phyloP scores from a whole-genome alignment of 2,329 filamentous ascomycete species.

The Escovopsis sp. region DNA sequence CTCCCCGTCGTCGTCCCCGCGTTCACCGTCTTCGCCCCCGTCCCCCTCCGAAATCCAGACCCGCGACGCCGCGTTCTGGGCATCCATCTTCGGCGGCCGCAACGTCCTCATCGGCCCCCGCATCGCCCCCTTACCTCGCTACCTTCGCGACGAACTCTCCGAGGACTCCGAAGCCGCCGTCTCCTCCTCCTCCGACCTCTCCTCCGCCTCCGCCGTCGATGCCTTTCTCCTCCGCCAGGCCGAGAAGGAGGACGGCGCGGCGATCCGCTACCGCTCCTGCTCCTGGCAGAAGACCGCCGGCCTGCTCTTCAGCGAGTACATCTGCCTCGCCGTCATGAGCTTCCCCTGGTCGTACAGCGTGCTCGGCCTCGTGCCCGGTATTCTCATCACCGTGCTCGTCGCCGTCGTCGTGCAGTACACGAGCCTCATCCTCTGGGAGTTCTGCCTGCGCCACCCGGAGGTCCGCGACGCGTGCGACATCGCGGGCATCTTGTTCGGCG shows the following conservation, averaged over 20 bases:
- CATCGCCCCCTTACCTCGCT: conserved; percentile 30
- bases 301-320: conserved; percentile 87
- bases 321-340: conserved; percentile 84
- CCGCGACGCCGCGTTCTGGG: conserved; percentile 13
- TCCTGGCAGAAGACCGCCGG: conserved; percentile 92
- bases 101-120: conserved; percentile 32
- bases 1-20: conserved; percentile 1
- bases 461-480: conserved; percentile 88
- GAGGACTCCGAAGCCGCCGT: conserved; percentile 19
- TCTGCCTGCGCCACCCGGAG: conserved; percentile 80
- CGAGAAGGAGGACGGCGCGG: conserved; percentile 57
- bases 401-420: conserved; percentile 74
- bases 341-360: conserved; percentile 88
- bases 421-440: conserved; percentile 50
- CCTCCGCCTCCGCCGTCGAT: conserved; percentile 23
- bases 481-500: conserved; percentile 89
- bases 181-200: too few relatives aligned
- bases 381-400: conserved; percentile 69
- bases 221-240: conserved; percentile 50
- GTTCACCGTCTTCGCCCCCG: too few relatives aligned
- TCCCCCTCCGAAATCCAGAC: too few relatives aligned
- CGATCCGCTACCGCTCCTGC: conserved; percentile 85
- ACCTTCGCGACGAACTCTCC: conserved; percentile 18
- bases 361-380: conserved; percentile 67
- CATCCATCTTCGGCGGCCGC: conserved; percentile 23